Evolutionary conservation across 805 yeast species (phyloP).

Genomic region (Ogataea paradorogensis): DNA sequence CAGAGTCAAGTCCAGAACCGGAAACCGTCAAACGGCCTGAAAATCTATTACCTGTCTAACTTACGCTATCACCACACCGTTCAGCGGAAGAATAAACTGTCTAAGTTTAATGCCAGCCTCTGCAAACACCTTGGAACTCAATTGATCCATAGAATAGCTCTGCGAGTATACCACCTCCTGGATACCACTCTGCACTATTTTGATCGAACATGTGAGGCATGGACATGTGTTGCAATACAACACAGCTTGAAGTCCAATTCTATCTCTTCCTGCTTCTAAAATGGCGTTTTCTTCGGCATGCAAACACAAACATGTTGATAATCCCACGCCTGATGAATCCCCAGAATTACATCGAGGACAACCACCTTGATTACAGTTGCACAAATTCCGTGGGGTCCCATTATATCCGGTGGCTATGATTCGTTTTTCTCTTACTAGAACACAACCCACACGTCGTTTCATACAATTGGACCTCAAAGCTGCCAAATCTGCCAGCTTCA

Average conservation of each 20-base stretch:
- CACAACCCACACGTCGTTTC: constrained; percentile 97
- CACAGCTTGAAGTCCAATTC: constrained; percentile 62
- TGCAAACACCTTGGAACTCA: constrained; percentile 65
- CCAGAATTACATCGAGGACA: constrained; percentile 85
- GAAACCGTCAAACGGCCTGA: neutral
- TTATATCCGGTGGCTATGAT: constrained; percentile 96
- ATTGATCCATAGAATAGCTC: constrained; percentile 85
- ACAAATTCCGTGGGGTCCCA: constrained; percentile 89
- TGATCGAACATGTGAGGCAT: constrained; percentile 91
- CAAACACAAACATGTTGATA: constrained; percentile 85
- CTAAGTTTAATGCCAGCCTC: constrained; percentile 74
- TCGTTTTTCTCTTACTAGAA: constrained; percentile 77
- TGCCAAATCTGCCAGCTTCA: constrained; percentile 90
- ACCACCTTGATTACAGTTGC: constrained; percentile 94
- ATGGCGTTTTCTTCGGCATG: constrained; percentile 98
- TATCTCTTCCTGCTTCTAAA: constrained; percentile 87
- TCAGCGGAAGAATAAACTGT: constrained; percentile 46
- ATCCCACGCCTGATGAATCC: constrained; percentile 54
- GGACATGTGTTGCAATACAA: constrained; percentile 97
- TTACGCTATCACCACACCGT: constrained; percentile 24
- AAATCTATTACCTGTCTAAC: constrained; percentile 3
- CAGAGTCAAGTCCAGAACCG: neutral
- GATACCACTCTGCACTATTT: constrained; percentile 91
- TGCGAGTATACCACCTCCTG: constrained; percentile 90
- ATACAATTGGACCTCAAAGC: constrained; percentile 92